Percentiles rank a stretch among this genome's conserved stretches.
phyloP scores from a whole-genome alignment of 148 eudicot genomes.

The Rhododendron griersonianum region DNA sequence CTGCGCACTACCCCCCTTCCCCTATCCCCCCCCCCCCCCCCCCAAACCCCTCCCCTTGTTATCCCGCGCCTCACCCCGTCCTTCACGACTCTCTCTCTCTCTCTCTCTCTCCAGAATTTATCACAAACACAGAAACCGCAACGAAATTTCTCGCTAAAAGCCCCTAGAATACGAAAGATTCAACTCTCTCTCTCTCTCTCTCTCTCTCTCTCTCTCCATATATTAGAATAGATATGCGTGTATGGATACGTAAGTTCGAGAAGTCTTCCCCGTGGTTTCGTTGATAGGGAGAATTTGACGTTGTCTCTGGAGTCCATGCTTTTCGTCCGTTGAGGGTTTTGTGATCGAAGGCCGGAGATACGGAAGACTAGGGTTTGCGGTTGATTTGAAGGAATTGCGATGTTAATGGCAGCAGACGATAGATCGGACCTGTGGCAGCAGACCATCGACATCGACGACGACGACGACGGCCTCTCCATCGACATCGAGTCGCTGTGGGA shows the following conservation, averaged over 20 bases:
- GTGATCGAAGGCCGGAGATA: not conserved
- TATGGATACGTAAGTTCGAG: not conserved
- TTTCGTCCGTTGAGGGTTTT: not conserved
- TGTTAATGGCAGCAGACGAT: constrained; percentile 28
- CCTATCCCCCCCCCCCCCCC: not conserved
- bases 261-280: not conserved
- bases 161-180: not conserved
- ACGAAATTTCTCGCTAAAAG: constrained; percentile 3
- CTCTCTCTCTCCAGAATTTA: not conserved
- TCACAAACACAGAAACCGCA: constrained; percentile 16
- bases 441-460: not conserved
- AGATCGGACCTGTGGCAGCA: not conserved
- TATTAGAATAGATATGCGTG: too few relatives aligned
- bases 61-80: constrained; percentile 2
- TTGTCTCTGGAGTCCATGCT: not conserved
- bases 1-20: not conserved
- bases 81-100: not conserved
- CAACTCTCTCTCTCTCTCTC: not conserved
- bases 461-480: constrained; percentile 17
- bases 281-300: not conserved
- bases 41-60: not conserved
- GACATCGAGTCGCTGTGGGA: constrained; percentile 34
- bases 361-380: not conserved
- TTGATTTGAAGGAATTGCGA: constrained; percentile 7
- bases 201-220: not conserved